These are phyloP conservation scores for Emericellopsis atlantica DNA, from an alignment of 2,329 filamentous ascomycete species.

Conservation along the genomic window DNA sequence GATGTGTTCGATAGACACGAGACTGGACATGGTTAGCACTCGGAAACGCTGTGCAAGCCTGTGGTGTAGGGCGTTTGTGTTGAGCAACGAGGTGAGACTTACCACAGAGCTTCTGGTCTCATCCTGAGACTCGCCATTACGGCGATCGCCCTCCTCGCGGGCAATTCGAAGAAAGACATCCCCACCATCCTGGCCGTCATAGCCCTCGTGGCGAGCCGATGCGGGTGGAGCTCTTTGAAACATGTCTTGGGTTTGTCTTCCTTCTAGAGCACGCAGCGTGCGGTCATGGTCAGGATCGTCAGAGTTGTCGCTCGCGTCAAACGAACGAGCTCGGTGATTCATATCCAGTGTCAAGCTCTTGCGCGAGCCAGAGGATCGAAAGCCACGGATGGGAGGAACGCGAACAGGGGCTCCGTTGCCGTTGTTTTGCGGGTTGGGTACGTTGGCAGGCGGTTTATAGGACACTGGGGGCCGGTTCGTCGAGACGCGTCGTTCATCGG, in stretches of 20 bases:
- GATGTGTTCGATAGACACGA: constrained; percentile 32
- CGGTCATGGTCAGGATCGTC: constrained; percentile 33
- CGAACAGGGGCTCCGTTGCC: constrained; percentile 19
- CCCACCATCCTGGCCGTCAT: constrained; percentile 37
- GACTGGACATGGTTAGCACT: constrained; percentile 23
- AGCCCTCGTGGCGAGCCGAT: constrained; percentile 17
- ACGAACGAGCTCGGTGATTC: constrained; percentile 30
- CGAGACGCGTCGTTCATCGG: constrained; percentile 29
- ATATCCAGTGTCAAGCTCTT: constrained; percentile 41
- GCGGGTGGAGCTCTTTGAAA: constrained; percentile 27
- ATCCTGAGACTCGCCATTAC: constrained; percentile 19
- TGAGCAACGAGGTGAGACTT: constrained; percentile 17
- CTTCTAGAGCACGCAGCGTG: constrained; percentile 35
- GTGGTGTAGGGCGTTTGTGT: background rate
- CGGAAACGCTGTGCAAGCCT: too few relatives aligned
- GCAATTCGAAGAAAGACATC: constrained; percentile 49
- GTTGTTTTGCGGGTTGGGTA: constrained; percentile 7
- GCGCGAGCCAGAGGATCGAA: constrained; percentile 44
- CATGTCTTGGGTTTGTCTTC: constrained; percentile 14
- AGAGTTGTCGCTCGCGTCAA: constrained; percentile 28
- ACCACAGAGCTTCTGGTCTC: constrained; percentile 28
- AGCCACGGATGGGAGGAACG: constrained; percentile 41
- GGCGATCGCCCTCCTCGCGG: constrained; percentile 33
- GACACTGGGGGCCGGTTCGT: constrained; percentile 34
- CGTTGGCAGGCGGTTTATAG: constrained; percentile 27